Percentiles rank a stretch among this genome's conserved stretches.
Evolutionary conservation across 2,329 filamentous ascomycete genomes (phyloP).

Genomic region (Fusarium cicatricum): DNA sequence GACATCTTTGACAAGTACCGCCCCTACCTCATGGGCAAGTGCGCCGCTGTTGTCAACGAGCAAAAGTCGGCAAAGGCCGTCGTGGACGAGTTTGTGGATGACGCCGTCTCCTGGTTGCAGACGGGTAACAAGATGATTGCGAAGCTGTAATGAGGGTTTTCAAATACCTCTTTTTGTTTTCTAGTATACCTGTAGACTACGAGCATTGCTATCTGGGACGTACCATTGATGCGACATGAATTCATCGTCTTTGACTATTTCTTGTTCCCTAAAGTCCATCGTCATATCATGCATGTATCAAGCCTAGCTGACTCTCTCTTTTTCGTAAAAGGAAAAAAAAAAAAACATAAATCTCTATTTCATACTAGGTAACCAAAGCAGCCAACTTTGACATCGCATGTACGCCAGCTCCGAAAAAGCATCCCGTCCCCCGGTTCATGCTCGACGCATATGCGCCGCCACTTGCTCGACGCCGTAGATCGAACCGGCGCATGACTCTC

Average conservation of each 20-base stretch:
- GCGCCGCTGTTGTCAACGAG: conserved; percentile 91
- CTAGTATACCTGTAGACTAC: conserved; percentile 38
- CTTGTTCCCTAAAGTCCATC: neutral
- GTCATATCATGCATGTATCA: neutral
- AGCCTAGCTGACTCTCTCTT: neutral
- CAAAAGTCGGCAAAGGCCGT: conserved; percentile 90
- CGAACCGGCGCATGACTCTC: conserved; percentile 19
- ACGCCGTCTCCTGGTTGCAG: conserved; percentile 76
- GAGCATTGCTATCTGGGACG: conserved; percentile 27
- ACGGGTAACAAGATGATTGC: conserved; percentile 73
- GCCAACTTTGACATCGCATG: conserved; percentile 43
- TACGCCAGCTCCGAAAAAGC: conserved; percentile 44
- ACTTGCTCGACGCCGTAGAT: conserved; percentile 17
- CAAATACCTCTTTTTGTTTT: conserved; percentile 15
- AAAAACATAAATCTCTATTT: conserved; percentile 45
- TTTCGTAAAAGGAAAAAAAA: conserved; percentile 29
- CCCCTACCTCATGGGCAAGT: conserved; percentile 96
- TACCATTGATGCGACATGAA: conserved; percentile 13
- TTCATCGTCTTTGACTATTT: conserved; percentile 5
- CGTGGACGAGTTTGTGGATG: conserved; percentile 90
- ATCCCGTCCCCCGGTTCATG: conserved; percentile 37
- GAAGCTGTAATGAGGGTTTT: conserved; percentile 66
- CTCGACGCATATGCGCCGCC: conserved; percentile 25
- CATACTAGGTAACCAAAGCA: conserved; percentile 45
- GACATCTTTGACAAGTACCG: conserved; percentile 91